Percentiles rank a stretch among this genome's conserved stretches.
Conservation (phyloP, 441 rosid genomes). For the Erodium moschatum region DNA sequence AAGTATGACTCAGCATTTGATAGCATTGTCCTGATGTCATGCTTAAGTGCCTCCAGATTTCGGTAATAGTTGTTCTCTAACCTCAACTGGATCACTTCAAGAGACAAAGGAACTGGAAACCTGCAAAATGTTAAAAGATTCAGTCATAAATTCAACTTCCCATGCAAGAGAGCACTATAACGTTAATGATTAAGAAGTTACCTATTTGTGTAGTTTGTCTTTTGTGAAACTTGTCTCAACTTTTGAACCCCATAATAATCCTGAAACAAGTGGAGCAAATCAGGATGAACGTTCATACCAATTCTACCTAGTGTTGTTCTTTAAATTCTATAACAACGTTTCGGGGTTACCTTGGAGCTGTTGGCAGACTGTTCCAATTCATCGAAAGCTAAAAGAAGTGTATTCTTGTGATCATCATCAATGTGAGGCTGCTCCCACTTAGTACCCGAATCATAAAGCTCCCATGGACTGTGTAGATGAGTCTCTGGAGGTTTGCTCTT, state of each 20-base stretch:
- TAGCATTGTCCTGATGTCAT: constrained; percentile 62
- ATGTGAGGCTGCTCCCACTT: constrained; percentile 69
- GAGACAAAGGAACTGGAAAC: constrained; percentile 80
- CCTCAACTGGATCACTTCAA: constrained; percentile 59
- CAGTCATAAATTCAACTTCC: neutral
- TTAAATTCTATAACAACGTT: neutral
- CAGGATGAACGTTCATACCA: constrained; percentile 7
- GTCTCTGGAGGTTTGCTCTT: constrained; percentile 65
- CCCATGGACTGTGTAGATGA: constrained; percentile 96
- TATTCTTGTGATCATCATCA: constrained; percentile 43
- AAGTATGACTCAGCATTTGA: constrained; percentile 59
- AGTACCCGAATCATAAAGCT: constrained; percentile 74
- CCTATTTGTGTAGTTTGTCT: constrained; percentile 74
- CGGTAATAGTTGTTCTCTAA: constrained; percentile 80
- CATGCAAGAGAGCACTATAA: neutral
- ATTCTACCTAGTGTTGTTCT: neutral
- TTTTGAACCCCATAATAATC: constrained; percentile 72
- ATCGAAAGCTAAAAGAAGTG: constrained; percentile 45
- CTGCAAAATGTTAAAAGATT: constrained; percentile 30
- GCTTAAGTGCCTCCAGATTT: constrained; percentile 63
- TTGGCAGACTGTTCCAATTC: constrained; percentile 57
- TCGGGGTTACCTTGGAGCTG: constrained; percentile 42
- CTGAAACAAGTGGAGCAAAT: constrained; percentile 34
- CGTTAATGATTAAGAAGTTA: constrained; percentile 19
- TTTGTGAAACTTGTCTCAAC: constrained; percentile 63